Percentiles rank a stretch among this genome's conserved stretches.
phyloP scores from a whole-genome alignment of 331 rosid species.

The Saraca asoca region DNA sequence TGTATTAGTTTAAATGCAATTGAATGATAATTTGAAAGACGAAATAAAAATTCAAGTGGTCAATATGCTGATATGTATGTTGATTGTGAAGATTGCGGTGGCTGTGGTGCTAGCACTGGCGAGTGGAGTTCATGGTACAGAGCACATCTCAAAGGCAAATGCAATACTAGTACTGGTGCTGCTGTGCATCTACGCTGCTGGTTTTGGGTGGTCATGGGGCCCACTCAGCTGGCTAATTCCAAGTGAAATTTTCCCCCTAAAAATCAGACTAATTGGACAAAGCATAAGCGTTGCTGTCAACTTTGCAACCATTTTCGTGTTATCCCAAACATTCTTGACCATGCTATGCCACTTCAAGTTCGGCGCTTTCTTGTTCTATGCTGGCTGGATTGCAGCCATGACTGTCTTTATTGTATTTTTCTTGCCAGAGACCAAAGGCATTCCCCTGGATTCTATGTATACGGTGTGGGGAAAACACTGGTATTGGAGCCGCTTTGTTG shows the following conservation, averaged over 20 bases:
- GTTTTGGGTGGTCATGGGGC: conserved; percentile 96
- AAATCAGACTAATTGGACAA: conserved; percentile 60
- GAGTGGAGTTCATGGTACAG: conserved; percentile 50
- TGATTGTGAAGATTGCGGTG: conserved; percentile 51
- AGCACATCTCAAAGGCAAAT: conserved; percentile 48
- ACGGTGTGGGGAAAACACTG: conserved; percentile 64
- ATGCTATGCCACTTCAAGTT: conserved; percentile 80
- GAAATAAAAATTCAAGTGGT: too few relatives aligned
- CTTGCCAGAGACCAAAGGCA: conserved; percentile 82
- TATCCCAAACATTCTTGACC: conserved; percentile 73
- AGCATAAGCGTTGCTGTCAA: conserved; percentile 57
- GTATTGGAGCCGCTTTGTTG: conserved; percentile 64
- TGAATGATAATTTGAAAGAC: too few relatives aligned
- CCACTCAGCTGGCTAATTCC: conserved; percentile 78
- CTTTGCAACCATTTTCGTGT: conserved; percentile 49
- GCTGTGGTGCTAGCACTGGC: conserved; percentile 42
- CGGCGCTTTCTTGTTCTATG: conserved; percentile 72
- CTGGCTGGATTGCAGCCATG: conserved; percentile 60
- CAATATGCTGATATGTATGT: too few relatives aligned
- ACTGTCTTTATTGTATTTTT: conserved; percentile 52
- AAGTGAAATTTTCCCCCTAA: conserved; percentile 81
- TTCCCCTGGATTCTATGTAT: conserved; percentile 58
- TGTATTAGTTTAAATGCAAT: too few relatives aligned
- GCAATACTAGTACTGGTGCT: conserved; percentile 51
- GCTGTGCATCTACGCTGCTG: conserved; percentile 56